Evolutionary conservation across 208 protist genomes (phyloP).

Genomic region (Blechomonas ayalai): DNA sequence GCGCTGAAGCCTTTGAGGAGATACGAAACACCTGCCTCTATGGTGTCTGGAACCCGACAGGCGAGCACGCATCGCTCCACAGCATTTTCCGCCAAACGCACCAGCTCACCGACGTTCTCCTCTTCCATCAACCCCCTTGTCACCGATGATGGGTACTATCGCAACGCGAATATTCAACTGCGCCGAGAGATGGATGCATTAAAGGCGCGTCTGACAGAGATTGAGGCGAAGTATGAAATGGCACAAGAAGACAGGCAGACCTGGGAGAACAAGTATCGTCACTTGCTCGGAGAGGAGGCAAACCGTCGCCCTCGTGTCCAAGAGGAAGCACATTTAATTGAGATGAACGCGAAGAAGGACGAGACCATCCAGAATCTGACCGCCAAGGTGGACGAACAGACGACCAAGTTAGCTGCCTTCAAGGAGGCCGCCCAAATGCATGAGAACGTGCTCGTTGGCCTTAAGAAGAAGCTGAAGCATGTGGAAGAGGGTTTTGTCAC

Average conservation of each 20-base stretch:
- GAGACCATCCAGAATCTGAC: conserved; percentile 38
- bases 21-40: background rate
- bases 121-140: background rate
- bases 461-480: conserved; percentile 41
- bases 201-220: conserved; percentile 16
- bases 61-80: too few relatives aligned
- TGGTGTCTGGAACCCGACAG: too few relatives aligned
- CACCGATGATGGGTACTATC: conserved; percentile 29
- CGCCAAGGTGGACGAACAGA: conserved; percentile 34
- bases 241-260: conserved; percentile 21
- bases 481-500: conserved; percentile 42
- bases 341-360: conserved; percentile 44
- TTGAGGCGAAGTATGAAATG: conserved; percentile 29
- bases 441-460: conserved; percentile 30
- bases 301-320: background rate
- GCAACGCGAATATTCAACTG: conserved; percentile 31
- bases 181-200: conserved; percentile 33
- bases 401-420: conserved; percentile 30
- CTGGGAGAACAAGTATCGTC: conserved; percentile 39
- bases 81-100: conserved; percentile 5
- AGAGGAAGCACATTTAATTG: conserved; percentile 15
- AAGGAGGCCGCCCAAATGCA: conserved; percentile 44
- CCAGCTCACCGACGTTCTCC: conserved; percentile 1
- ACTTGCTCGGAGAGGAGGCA: conserved; percentile 31
- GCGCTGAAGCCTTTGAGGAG: conserved; percentile 21